These are phyloP conservation scores for Cucurbita moschata DNA, from an alignment of 306 rosid species.

Conservation along the genomic window DNA sequence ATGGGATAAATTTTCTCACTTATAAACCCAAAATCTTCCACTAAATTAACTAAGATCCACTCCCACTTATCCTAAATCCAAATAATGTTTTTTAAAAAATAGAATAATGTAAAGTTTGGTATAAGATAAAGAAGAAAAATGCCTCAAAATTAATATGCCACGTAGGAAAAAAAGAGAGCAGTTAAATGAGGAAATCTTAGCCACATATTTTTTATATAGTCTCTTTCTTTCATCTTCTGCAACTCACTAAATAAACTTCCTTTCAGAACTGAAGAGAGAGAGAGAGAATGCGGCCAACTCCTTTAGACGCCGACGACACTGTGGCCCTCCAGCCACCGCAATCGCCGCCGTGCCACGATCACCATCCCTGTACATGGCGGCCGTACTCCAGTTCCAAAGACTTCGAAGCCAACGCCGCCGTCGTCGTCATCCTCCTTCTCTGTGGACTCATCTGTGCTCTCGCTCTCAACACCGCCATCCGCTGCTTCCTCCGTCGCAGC, in stretches of 20 bases:
- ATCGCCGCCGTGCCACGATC: conserved; percentile 1
- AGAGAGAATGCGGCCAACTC: conserved; percentile 5
- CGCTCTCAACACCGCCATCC: conserved; percentile 28
- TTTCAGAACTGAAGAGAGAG: neutral
- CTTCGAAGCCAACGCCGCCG: conserved; percentile 35
- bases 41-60: no score
- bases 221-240: neutral
- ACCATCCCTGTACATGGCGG: conserved; percentile 16
- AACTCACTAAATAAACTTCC: neutral
- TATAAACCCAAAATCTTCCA: no score
- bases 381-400: conserved; percentile 24
- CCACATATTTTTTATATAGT: neutral
- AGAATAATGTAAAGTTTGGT: no score
- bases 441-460: conserved; percentile 28
- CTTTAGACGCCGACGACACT: conserved; percentile 3
- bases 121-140: no score
- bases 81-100: no score
- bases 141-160: neutral
- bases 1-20: no score
- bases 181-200: neutral
- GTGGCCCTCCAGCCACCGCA: neutral
- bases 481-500: conserved; percentile 27
- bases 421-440: conserved; percentile 30
- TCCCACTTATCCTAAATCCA: no score
- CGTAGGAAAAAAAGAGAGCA: neutral